Base-by-base conservation (phyloP, 371 early-diverging fungal species). In the Saksenaea vasiformis region DNA sequence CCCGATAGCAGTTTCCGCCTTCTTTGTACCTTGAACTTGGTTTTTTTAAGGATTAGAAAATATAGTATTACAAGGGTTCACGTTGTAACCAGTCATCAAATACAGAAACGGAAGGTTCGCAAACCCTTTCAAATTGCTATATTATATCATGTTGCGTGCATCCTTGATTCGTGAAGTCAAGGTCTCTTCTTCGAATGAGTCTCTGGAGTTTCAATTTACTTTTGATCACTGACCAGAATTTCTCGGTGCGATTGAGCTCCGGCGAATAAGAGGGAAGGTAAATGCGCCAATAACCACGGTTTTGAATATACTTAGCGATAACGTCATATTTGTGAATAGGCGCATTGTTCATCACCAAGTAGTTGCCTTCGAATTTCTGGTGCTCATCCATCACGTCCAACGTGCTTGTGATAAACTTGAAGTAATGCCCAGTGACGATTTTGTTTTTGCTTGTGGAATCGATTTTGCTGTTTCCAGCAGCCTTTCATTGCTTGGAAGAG, bases 371-470 rank as follows among this genome's bases (percentile, higher is more conserved):
- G 37, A 37, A 56, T 56, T 56, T 26, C n/a, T 65, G 47, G 47
- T 66, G 62, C 56, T 39, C 58, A 53, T 69, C 60, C 41, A 65
- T 13, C 0, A 65, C 65, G 26, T 64, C 58, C 62, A 64, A 61
- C 54, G 56, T 65, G 27, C 41, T 53, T 11, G 22, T 15, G 19
- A 69, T 43, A 34, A 59, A 65, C 44, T 61, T 60, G 44, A 69
- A 56, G 56, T 65, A 69, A 31, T 70, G 67, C 35, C 47, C 61
- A 35, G 61, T 64, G 56, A 34, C 60, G 44, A 64, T 63, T 60
- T 61, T 61, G n/a, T 54, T 47, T n/a, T 54, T 69, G 37, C 62
- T 59, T 19, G 56, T 60, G 58, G 62, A 15, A 0, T 15, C 35
- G 36, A 26, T 57, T 53, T 53, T 13, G 28, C 51, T 37, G 26